Base-by-base conservation (phyloP, 331 rosid genomes). In the Quercus phellos region DNA sequence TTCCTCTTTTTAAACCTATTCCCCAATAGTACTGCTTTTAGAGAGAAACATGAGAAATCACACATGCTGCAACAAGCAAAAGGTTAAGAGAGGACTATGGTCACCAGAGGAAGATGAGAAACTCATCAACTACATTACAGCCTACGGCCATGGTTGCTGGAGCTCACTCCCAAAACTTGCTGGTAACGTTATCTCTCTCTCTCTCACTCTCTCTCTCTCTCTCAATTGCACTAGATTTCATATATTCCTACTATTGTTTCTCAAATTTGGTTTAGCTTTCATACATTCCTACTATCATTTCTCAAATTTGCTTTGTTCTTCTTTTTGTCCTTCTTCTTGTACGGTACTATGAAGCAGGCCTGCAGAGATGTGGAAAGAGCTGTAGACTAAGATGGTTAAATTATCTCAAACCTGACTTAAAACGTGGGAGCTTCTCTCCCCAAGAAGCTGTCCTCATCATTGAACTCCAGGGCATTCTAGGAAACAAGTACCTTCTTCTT, bases 91-190 rank as follows among this genome's bases (percentile, higher is more conserved):
- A 72, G 99, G 99, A 22, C 55, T 94, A 11, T 94, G 99, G 99
- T 94, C 99, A 30, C 98, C 99, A 1, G 99, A 94, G 50, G 99
- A 94, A 82, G 99, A 94, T 87, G 98, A 94, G 76, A 94, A 94
- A 50, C 99, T 94, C 84, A 79, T 92, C 78, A 89, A 85, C 89
- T 92, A 92, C 81, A 91, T 94, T 77, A 81, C 98, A n/a, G 85
- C 90, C 76, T 87, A 90, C 70, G 97, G 99, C 83, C 99, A 92
- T 74, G 99, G 99, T 76, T 90, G 98, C 83, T 92, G 99, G 99
- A 92, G 99, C 68, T 91, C 99, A 76, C 93, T 94, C 74, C 99
- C 99, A 7, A 90, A 88, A 81, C 98, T 85, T 84, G 97, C 97
- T 24, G 99, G 99, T 85, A 51, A 12, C 3, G 1, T 42, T 2